phyloP scores from a whole-genome alignment of 805 yeast genomes.

The Saccharomyces paradoxus region DNA sequence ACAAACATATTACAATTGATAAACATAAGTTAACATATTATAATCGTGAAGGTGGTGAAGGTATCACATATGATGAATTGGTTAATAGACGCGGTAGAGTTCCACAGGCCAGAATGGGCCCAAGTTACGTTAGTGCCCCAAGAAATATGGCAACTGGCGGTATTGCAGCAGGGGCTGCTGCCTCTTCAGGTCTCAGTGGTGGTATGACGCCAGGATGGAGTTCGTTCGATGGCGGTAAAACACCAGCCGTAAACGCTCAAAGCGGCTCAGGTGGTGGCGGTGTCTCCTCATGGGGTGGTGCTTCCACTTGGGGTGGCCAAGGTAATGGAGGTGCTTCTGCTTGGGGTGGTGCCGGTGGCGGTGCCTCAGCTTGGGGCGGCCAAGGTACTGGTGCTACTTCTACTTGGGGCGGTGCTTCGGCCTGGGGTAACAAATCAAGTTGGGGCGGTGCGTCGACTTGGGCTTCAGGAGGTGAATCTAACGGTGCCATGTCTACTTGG shows the following conservation, averaged over 20 bases:
- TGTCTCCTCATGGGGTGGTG: constrained; percentile 37
- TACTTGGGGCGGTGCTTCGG: constrained; percentile 34
- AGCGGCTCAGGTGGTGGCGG: constrained; percentile 30
- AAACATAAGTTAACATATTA: constrained; percentile 71
- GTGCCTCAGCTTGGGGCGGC: constrained; percentile 38
- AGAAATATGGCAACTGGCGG: constrained; percentile 30
- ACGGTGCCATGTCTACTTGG: constrained; percentile 40
- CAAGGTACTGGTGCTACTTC: constrained; percentile 32
- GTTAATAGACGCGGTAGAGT: constrained; percentile 43
- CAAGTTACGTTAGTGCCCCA: constrained; percentile 30
- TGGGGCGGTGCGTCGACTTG: constrained; percentile 46
- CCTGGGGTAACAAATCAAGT: constrained; percentile 31
- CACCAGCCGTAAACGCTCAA: constrained; percentile 33
- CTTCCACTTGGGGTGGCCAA: constrained; percentile 35
- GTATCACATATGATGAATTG: constrained; percentile 73
- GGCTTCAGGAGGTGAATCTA: constrained; percentile 32
- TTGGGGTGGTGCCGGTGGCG: constrained; percentile 31
- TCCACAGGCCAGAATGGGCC: constrained; percentile 31
- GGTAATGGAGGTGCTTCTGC: constrained; percentile 21
- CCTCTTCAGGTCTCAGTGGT: constrained; percentile 29
- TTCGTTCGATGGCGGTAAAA: constrained; percentile 43
- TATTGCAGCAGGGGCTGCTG: constrained; percentile 26
- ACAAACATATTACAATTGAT: constrained; percentile 77
- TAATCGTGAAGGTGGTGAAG: constrained; percentile 52
- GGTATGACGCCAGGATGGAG: constrained; percentile 50